Percentiles rank a stretch among this genome's conserved stretches.
Conservation (phyloP, 495 filamentous ascomycete species). For the Neurospora sublineolata region DNA sequence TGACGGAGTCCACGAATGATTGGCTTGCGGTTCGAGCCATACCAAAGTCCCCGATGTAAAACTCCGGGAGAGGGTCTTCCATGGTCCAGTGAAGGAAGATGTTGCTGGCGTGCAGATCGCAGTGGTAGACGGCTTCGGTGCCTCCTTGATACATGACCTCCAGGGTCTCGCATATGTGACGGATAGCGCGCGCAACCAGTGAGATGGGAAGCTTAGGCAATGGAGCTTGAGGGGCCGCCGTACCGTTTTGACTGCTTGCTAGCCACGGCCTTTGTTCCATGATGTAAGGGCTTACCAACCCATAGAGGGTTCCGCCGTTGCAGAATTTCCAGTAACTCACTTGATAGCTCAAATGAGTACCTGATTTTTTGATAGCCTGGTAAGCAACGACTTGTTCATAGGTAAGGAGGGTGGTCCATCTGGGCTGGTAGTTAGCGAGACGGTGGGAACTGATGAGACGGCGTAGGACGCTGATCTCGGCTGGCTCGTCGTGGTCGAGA, state of each 20-base stretch:
- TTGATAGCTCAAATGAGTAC: background rate
- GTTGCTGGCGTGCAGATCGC: slow-evolving; percentile 6
- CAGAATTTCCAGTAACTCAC: slow-evolving; percentile 6
- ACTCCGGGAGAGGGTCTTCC: background rate
- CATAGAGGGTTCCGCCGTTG: background rate
- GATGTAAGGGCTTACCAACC: background rate
- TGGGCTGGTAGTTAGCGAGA: background rate
- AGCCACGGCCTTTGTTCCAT: background rate
- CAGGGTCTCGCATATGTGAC: slow-evolving; percentile 5
- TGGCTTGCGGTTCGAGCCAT: slow-evolving; percentile 1
- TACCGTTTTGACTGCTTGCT: background rate
- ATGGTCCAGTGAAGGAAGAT: background rate
- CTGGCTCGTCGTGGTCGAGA: background rate
- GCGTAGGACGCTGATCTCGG: slow-evolving; percentile 1
- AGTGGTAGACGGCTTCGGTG: slow-evolving; percentile 1
- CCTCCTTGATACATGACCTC: slow-evolving; percentile 8
- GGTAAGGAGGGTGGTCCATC: background rate
- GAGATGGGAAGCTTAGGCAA: background rate
- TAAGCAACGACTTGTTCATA: background rate
- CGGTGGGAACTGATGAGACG: background rate
- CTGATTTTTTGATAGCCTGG: background rate
- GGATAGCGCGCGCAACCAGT: background rate
- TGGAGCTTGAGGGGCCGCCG: background rate
- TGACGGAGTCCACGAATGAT: background rate
- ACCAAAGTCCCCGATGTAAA: slow-evolving; percentile 7